Evolutionary conservation across 2,329 filamentous ascomycete species (phyloP).

Genomic region (Arthrinium phaeospermum): DNA sequence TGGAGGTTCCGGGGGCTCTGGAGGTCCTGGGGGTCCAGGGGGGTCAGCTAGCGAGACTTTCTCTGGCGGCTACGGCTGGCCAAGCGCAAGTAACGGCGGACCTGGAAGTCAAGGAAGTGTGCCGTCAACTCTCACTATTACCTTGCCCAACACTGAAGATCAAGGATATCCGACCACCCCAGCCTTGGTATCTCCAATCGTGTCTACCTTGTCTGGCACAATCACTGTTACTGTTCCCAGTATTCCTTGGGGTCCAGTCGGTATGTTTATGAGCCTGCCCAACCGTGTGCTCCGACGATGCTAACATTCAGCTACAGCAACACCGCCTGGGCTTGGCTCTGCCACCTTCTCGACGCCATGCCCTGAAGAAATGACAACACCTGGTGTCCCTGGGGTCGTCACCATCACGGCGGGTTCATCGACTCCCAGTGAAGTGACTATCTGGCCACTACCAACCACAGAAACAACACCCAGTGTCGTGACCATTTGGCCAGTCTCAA

Average conservation of each 20-base stretch:
- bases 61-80: constrained; percentile 22
- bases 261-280: constrained; percentile 20
- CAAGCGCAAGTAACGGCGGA: background rate
- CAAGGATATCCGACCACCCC: constrained; percentile 22
- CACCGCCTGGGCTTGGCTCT: constrained; percentile 12
- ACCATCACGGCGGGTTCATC: background rate
- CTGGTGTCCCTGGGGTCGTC: background rate
- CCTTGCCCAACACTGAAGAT: constrained; percentile 23
- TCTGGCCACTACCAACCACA: background rate
- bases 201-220: constrained; percentile 24
- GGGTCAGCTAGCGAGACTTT: constrained; percentile 29
- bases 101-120: constrained; percentile 12
- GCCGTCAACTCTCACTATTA: constrained; percentile 27
- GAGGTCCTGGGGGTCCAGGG: constrained; percentile 26
- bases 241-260: constrained; percentile 24
- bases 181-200: constrained; percentile 23
- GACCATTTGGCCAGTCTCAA: background rate
- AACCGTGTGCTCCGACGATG: background rate
- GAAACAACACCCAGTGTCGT: background rate
- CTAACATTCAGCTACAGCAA: constrained; percentile 24
- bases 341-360: constrained; percentile 13
- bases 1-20: constrained; percentile 3
- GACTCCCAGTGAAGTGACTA: background rate
- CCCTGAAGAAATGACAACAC: constrained; percentile 5
- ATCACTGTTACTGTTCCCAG: constrained; percentile 26